phyloP scores from a whole-genome alignment of 78 protist species.

The Ministeria vibrans region DNA sequence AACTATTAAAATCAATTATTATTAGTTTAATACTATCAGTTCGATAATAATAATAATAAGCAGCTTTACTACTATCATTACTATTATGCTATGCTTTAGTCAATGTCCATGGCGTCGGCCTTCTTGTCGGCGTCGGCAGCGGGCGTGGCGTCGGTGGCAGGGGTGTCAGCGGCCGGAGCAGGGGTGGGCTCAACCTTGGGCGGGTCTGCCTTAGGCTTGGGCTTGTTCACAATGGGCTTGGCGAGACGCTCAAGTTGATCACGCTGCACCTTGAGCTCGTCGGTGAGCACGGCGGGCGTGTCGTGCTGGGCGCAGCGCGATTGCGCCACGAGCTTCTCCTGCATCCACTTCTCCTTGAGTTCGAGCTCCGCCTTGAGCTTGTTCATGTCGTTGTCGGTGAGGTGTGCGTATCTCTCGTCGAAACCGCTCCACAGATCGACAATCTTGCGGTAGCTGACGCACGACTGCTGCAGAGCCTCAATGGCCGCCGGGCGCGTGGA shows the following conservation, averaged over 20 bases:
- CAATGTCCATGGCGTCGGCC: not conserved
- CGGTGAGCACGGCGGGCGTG: conserved; percentile 3
- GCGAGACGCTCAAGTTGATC: not conserved
- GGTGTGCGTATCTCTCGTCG: conserved; percentile 29
- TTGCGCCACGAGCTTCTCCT: not conserved
- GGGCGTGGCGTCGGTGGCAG: not conserved
- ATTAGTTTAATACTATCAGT: no score
- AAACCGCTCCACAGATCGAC: not conserved
- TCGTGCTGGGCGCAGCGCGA: not conserved
- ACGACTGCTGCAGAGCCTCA: not conserved
- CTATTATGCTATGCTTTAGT: no score
- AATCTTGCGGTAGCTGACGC: conserved; percentile 2
- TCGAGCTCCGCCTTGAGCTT: conserved; percentile 1
- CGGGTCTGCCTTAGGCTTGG: conserved; percentile 3
- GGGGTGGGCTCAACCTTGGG: conserved; percentile 3
- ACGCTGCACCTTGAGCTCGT: no score
- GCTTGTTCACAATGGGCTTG: not conserved
- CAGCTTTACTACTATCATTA: no score
- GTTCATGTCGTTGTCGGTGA: conserved; percentile 10
- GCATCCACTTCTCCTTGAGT: conserved; percentile 12
- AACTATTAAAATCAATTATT: no score
- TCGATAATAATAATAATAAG: no score
- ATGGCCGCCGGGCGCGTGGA: not conserved
- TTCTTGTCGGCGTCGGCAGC: not conserved
- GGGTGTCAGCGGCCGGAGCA: not conserved